Evolutionary conservation across 163 green algal genomes (phyloP), one percentile per base, ranked within the genome.

Genomic region (Scenedesmus sp.): DNA sequence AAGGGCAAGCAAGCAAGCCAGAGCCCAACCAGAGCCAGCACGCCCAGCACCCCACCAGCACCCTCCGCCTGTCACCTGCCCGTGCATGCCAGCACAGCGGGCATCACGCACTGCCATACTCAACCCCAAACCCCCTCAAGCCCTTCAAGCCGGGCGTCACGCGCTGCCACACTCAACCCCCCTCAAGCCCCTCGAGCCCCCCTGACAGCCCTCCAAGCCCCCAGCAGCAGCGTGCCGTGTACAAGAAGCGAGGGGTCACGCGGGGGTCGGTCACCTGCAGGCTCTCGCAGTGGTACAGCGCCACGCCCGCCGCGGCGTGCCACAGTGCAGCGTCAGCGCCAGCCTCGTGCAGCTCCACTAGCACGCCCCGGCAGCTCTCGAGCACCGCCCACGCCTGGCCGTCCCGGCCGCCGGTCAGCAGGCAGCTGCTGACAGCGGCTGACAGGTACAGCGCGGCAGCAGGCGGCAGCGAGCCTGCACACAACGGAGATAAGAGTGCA

Each of bases 251-350:
- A 9, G 13, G 7, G 3, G 33, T n/a, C n/a, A n/a, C n/a, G n/a
- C n/a, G n/a, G n/a, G n/a, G n/a, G n/a, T n/a, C n/a, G n/a, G n/a
- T 42, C 30, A 88, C 88, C 88, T 88, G 88, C 80, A 88, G 44
- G 61, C 88, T 51, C 3, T 83, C 61, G 30, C 70, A 79, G 49
- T 92, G 88, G 46, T 92, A 88, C 65, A 85, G 44, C n/a, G 73
- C 88, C 81, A 92, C 61, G 24, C 81, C 88, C 12, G 88, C 88
- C 2, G 81, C 81, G 30, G 61, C 68, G 33, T 92, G 88, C 88
- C 88, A 92, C 65, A 88, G 56, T 44, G 81, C 88, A 33, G 81
- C 88, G 33, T 92, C 88, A 42, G 88, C 88, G 6, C 88, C 88
- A 6, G 88, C 88, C 81, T 92, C 88, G 43, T 92, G 88, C 33